A percentile compares a stretch with the other conserved stretches of the same genome.
Evolutionary conservation across 108 stramenopile genomes (phyloP).

Genomic region (Cyclotella kingstonii): DNA sequence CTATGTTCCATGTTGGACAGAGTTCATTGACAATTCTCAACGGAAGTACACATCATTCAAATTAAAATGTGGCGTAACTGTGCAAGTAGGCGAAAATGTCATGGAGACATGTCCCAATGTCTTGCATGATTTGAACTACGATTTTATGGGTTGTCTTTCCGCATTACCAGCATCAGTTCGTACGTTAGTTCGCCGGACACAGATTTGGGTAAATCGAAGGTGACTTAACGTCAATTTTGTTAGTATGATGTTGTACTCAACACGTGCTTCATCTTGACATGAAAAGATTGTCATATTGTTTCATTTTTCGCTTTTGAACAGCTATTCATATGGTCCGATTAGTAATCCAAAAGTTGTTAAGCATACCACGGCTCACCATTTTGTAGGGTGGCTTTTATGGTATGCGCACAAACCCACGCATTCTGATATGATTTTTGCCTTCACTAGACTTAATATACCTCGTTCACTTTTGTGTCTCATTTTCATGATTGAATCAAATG

Average conservation of each 20-base stretch:
- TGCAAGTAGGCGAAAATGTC: conserved; percentile 58
- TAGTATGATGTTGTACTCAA: not conserved
- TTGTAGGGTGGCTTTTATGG: conserved; percentile 63
- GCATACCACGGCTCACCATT: conserved; percentile 78
- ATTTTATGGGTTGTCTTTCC: conserved; percentile 51
- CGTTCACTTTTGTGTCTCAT: not conserved
- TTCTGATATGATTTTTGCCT: not conserved
- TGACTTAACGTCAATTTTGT: not conserved
- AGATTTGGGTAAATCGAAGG: conserved; percentile 66
- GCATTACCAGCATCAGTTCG: conserved; percentile 62
- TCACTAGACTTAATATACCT: not conserved
- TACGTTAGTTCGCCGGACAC: conserved; percentile 56
- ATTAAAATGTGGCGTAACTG: conserved; percentile 54
- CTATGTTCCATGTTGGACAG: not conserved
- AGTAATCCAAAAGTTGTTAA: conserved; percentile 51
- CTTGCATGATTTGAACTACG: conserved; percentile 55
- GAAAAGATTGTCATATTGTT: not conserved
- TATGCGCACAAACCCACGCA: conserved; percentile 10
- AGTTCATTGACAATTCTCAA: conserved; percentile 68
- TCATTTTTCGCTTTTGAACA: not conserved
- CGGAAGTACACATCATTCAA: conserved; percentile 52
- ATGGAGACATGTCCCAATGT: conserved; percentile 53
- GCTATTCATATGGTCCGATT: conserved; percentile 58
- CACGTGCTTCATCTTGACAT: not conserved
- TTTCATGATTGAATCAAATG: not conserved